Evolutionary conservation across 495 filamentous ascomycete genomes (phyloP), one percentile per base, ranked within the genome.

Genomic region (Podospora australis): DNA sequence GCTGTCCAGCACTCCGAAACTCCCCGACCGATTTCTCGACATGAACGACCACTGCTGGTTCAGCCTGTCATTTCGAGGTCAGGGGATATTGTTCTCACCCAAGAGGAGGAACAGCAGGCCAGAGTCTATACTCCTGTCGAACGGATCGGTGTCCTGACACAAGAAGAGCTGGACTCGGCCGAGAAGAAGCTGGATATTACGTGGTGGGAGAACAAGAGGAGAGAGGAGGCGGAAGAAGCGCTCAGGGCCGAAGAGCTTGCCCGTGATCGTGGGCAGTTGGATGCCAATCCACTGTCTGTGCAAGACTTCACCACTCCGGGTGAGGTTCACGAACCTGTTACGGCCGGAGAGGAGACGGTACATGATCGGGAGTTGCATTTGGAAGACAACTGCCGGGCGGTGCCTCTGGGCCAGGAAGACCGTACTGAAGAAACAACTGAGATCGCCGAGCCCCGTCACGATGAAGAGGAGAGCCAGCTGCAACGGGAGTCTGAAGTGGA

Each of bases 191-290:
- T 10, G 13, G 39, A 42, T 42, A 6, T 42, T 6, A 42, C 39
- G 4, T 24, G 39, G 39, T 42, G 39, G 39, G 39, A 42, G 11
- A 21, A 42, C 10, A 42, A 42, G 39, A 42, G 39, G 16, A 24
- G 21, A 25, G 39, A 13, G 6, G 39, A 42, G 39, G 39, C 39
- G 13, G 20, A 22, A 14, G n/a, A n/a, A n/a, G 34, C 34, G 13
- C 13, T 36, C 11, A 10, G 17, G 34, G 34, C 34, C 5, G 13
- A 36, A 16, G n/a, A 36, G 17, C 11, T n/a, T 36, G 34, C 6
- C n/a, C 34, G 5, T n/a, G 34, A 36, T 6, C 28, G 28, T 7
- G 28, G n/a, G n/a, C n/a, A n/a, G n/a, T n/a, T n/a, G n/a, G n/a
- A n/a, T n/a, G n/a, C n/a, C n/a, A n/a, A n/a, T n/a, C n/a, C n/a